These are phyloP conservation scores for Vaccinium myrtillus DNA, from an alignment of 148 eudicot genomes.

Conservation along the genomic window DNA sequence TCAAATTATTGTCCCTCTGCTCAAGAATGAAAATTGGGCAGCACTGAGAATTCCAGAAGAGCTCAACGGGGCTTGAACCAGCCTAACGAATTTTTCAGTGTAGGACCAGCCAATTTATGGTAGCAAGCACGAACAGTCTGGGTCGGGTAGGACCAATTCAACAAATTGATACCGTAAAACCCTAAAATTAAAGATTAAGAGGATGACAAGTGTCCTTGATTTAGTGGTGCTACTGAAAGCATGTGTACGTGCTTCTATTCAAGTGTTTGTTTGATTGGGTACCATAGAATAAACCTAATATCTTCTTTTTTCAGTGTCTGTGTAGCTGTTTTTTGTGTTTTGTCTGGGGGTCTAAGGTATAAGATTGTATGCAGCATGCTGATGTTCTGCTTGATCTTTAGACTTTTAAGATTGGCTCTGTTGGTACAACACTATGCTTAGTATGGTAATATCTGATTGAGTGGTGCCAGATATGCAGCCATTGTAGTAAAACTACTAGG, in stretches of 20 bases:
- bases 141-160: background rate
- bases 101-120: slow-evolving; percentile 7
- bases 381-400: background rate
- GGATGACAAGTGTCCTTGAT: background rate
- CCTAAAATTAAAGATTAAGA: background rate
- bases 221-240: background rate
- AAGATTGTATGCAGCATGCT: background rate
- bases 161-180: background rate
- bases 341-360: background rate
- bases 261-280: background rate
- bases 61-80: background rate
- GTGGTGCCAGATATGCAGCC: background rate
- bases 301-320: background rate
- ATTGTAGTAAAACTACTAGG: background rate
- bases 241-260: background rate
- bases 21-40: background rate
- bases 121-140: background rate
- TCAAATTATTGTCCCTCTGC: background rate
- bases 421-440: background rate
- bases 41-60: background rate
- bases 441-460: background rate
- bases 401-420: background rate
- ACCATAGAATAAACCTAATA: background rate
- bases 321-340: no score
- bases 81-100: background rate